These are phyloP conservation scores for Lactuca sativa DNA, from an alignment of 129 eudicot species.

Conservation along the genomic window DNA sequence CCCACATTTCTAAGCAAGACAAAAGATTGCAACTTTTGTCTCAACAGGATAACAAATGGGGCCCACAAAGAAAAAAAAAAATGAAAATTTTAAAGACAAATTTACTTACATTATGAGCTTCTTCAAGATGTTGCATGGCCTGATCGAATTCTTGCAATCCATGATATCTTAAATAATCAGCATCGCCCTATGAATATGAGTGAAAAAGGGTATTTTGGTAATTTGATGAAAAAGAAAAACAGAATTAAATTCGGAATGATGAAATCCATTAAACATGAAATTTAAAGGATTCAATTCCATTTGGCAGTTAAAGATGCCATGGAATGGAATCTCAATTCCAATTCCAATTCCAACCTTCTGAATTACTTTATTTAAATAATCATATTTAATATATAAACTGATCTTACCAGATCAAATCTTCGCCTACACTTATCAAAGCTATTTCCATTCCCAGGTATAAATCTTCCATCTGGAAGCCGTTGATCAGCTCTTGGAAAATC, in stretches of 20 bases:
- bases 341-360: no score
- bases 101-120: conserved; percentile 68
- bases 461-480: conserved; percentile 75
- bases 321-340: no score
- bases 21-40: no score
- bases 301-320: no score
- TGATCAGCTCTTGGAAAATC: conserved; percentile 96
- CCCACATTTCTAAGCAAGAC: no score
- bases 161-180: conserved; percentile 75
- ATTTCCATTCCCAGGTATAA: conserved; percentile 71
- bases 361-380: no score
- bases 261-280: no score
- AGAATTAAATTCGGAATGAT: no score
- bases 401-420: conserved; percentile 85
- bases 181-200: conserved; percentile 74
- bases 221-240: no score
- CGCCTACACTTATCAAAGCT: conserved; percentile 96
- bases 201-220: neutral
- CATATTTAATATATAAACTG: neutral
- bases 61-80: neutral
- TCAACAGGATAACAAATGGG: neutral
- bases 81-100: neutral
- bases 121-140: conserved; percentile 99
- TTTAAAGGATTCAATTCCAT: no score
- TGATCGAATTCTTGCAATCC: conserved; percentile 96